Percentiles rank a stretch among this genome's conserved stretches.
Evolutionary conservation across 768 basidiomycete genomes (phyloP).

Genomic region (Phaeotremella skinneri): DNA sequence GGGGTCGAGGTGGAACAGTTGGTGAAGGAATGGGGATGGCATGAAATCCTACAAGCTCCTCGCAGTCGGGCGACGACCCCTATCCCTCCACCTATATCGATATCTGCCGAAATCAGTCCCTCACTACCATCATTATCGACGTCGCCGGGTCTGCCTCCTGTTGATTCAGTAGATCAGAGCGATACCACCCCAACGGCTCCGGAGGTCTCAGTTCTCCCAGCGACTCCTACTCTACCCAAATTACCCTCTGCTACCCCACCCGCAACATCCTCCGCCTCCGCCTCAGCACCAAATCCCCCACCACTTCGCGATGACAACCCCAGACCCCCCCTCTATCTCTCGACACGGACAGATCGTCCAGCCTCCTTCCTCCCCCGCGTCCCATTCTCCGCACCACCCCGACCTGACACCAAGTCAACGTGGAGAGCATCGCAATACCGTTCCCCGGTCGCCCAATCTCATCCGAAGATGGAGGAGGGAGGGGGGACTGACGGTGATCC

Average conservation of each 20-base stretch:
- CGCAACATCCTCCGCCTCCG: not conserved
- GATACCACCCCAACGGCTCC: conserved; percentile 20
- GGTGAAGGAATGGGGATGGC: conserved; percentile 45
- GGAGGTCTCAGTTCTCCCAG: conserved; percentile 3
- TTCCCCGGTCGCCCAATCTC: not conserved
- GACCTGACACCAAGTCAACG: not conserved
- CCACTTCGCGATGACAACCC: not conserved
- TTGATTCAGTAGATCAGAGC: conserved; percentile 1
- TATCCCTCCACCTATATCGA: conserved; percentile 5
- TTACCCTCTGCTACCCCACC: not conserved
- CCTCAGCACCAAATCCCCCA: not conserved
- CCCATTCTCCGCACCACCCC: not conserved
- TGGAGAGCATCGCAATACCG: not conserved
- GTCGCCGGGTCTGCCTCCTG: not conserved
- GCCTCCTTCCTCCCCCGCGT: not conserved
- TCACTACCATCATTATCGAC: not conserved
- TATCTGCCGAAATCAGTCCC: not conserved
- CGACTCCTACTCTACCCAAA: not conserved
- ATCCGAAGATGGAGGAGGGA: not conserved
- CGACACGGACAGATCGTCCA: not conserved
- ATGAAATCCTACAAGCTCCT: conserved; percentile 39
- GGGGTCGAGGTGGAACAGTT: conserved; percentile 38
- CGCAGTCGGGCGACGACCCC: conserved; percentile 22
- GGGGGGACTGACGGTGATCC: not conserved
- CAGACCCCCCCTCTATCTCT: not conserved